phyloP scores from a whole-genome alignment of 768 basidiomycete genomes.

The Coprinopsis cinerea region DNA sequence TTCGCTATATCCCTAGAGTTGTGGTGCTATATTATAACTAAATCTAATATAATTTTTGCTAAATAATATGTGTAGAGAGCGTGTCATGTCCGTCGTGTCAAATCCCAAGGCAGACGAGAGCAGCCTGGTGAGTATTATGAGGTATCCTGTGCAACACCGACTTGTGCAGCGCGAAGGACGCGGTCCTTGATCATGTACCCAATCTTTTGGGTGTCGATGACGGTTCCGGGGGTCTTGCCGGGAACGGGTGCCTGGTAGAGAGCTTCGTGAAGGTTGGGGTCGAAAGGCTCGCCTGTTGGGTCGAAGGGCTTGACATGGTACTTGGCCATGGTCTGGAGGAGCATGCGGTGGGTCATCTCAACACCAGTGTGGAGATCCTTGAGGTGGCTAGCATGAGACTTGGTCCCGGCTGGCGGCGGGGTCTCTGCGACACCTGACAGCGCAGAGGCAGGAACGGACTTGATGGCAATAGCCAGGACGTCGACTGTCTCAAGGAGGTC shows the following conservation, averaged over 20 bases:
- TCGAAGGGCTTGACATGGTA: constrained; percentile 91
- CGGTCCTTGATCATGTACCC: constrained; percentile 96
- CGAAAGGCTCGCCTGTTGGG: constrained; percentile 87
- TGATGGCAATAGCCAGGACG: constrained; percentile 79
- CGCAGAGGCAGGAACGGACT: constrained; percentile 59
- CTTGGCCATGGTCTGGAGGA: constrained; percentile 85
- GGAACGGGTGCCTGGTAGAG: constrained; percentile 89
- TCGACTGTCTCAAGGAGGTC: constrained; percentile 89
- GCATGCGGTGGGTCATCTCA: constrained; percentile 83
- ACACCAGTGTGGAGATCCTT: constrained; percentile 81
- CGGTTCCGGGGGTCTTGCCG: constrained; percentile 83
- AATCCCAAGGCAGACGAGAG: constrained; percentile 4
- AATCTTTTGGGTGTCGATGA: constrained; percentile 85
- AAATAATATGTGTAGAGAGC: background rate
- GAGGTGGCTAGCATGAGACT: constrained; percentile 54
- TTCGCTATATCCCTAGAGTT: constrained; percentile 28
- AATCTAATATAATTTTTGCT: constrained; percentile 9
- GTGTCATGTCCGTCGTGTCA: constrained; percentile 12
- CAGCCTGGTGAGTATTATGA: constrained; percentile 23
- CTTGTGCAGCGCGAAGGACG: constrained; percentile 90
- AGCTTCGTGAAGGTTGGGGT: constrained; percentile 94
- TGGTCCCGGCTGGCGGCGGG: constrained; percentile 33
- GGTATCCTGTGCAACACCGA: constrained; percentile 83
- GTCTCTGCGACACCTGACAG: constrained; percentile 28
- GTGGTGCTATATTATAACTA: constrained; percentile 20